Base-by-base conservation (phyloP, 176 grass and related monocot genomes). In the Pontederia paniculata region DNA sequence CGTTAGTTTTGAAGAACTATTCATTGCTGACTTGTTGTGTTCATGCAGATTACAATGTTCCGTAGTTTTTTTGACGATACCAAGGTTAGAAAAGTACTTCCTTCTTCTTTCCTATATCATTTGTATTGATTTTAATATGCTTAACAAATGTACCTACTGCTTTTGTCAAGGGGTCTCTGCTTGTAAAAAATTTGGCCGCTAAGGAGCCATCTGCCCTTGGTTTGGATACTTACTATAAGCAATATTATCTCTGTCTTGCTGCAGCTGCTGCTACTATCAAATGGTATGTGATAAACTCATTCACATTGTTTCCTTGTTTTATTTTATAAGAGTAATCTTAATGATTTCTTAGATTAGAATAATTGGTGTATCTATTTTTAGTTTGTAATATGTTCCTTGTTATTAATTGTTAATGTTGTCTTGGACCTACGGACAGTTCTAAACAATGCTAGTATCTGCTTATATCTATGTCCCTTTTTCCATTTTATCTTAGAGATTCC, bases 201-300 rank as follows among this genome's bases (percentile, higher is more conserved):
- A 89, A 81, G 72, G 91, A 89, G 48, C 81, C 86, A 71, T 96
- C 91, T 68, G 76, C 78, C 12, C 79, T 96, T 73, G 85, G 91
- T 83, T 86, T 96, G 67, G 82, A 86, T 76, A 81, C 70, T 77
- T 96, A 86, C 42, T 79, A 78, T 67, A 96, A 96, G 67, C 86
- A 89, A 65, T 96, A 96, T 63, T 96, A 96, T 83, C 85, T 96
- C 60, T 96, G 91, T 71, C 76, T 96, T 68, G 91, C 91, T 57
- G 79, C 91, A 48, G 82, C 74, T 45, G 78, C 91, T 52, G 91
- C 85, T 74, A 89, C 91, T 61, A 77, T 96, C 62, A 96, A 81
- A 68, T 96, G 91, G 85, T 96, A 83, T 17, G 42, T 17, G 1
- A 57, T 20, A 43, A 54, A 31, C 58, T 60, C 13, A 14, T 43